Base-by-base conservation (phyloP, 352 stramenopile genomes). In the Phytopythium cucurbitacearum region DNA sequence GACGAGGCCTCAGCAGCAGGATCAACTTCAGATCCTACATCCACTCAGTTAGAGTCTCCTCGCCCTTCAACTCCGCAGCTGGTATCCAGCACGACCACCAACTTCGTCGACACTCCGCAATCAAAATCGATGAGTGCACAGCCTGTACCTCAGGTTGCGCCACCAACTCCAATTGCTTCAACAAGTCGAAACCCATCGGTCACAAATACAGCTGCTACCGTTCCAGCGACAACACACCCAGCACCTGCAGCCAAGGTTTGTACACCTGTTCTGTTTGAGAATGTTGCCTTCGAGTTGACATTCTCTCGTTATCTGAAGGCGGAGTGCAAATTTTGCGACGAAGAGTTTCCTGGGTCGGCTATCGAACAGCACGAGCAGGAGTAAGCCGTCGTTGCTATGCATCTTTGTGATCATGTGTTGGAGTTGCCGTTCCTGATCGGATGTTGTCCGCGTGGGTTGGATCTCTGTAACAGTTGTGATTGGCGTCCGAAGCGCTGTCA, bases 251-350 rank as follows among this genome's bases (percentile, higher is more conserved):
- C 21, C 21, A 5, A 15, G 36, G 34, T 42, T 41, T 51, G 21
- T 43, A 7, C 39, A 5, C 16, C 37, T 45, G 45, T 48, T 38
- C 28, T 33, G 3, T 38, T 45, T 46, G 32, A 28, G 21, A 28
- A 28, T 28, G 21, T 28, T 28, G 21, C 21, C 21, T 28, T 28
- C 21, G 21, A 28, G 4, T 5, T 15, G 5, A n/a, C 15, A 10
- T 37, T 16, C 43, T 50, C 21, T 35, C 2, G 9, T 56, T 16
- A 37, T 56, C 9, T 13, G 13, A 37, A 87, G 69, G 48, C 68
- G 4, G 77, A 89, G 48, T 93, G 83, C 63, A 89, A 89, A 40
- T 91, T 91, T 44, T 93, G 83, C 44, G 80, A 93, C 38, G 78
- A 93, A 53, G 77, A 86, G 47, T 85, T 89, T 33, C 40, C 71